Conservation (phyloP, 495 filamentous ascomycete genomes). For the Tuber aestivum region DNA sequence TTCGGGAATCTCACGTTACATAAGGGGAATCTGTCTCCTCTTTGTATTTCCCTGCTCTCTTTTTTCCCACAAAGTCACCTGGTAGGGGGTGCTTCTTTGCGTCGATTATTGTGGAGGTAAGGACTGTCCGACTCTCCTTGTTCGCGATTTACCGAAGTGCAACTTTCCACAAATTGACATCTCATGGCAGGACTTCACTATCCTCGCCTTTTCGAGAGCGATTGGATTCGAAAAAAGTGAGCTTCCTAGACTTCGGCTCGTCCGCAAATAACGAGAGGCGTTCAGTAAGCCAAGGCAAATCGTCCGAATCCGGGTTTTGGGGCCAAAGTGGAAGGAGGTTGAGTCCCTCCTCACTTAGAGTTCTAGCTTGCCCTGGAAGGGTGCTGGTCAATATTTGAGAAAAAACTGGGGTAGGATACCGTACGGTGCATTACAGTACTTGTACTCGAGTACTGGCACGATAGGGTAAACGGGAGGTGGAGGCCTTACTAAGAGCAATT, state of each 20-base stretch:
- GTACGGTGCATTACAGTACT: not conserved
- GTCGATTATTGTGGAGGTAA: not conserved
- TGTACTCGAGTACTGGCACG: too few species aligned
- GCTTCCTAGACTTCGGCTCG: constrained; percentile 14
- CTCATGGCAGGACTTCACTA: constrained; percentile 11
- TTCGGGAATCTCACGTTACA: constrained; percentile 32
- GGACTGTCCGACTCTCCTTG: constrained; percentile 12
- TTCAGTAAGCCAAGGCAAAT: not conserved
- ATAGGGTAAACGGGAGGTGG: not conserved
- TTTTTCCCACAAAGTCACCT: constrained; percentile 28
- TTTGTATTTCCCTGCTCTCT: constrained; percentile 20
- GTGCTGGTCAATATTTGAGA: not conserved
- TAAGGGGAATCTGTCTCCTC: constrained; percentile 25
- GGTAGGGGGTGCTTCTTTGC: not conserved
- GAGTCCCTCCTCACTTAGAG: not conserved
- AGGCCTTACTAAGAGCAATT: constrained; percentile 1
- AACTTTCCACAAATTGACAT: constrained; percentile 33
- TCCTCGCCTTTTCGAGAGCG: constrained; percentile 6
- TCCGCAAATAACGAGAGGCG: constrained; percentile 25
- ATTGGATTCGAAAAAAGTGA: constrained; percentile 10
- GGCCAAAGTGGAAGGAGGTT: not conserved
- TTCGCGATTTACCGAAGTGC: constrained; percentile 16
- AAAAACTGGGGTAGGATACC: not conserved
- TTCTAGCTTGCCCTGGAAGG: not conserved
- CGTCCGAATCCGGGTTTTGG: not conserved